Percentiles rank a stretch among this genome's conserved stretches.
Conservation (phyloP, 2,329 filamentous ascomycete species). For the Trichoderma sp. region DNA sequence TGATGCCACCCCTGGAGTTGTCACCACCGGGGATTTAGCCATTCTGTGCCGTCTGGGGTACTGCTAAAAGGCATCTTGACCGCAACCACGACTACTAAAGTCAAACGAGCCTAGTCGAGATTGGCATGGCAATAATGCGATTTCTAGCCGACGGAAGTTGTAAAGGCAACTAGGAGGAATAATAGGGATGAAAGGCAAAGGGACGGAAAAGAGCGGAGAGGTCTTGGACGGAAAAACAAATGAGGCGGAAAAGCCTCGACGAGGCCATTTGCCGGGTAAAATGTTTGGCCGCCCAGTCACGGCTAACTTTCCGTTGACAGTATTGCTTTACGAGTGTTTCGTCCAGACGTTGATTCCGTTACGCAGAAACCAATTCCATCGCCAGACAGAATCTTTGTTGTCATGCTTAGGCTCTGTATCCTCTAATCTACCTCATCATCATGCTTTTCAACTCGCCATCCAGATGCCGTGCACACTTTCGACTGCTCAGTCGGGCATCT, state of each 20-base stretch:
- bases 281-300: background rate
- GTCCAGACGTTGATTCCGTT: background rate
- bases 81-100: background rate
- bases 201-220: constrained; percentile 4
- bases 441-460: background rate
- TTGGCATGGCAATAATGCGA: background rate
- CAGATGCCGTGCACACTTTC: background rate
- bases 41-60: background rate
- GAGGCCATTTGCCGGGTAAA: constrained; percentile 3
- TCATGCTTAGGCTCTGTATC: background rate
- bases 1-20: background rate
- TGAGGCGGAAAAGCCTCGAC: constrained; percentile 9
- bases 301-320: background rate
- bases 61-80: background rate
- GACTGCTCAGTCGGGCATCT: background rate
- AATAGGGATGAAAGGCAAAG: background rate
- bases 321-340: too few species aligned
- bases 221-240: constrained; percentile 4
- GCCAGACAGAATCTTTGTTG: background rate
- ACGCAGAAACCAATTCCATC: background rate
- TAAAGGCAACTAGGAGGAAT: background rate
- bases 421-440: background rate
- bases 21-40: constrained; percentile 4
- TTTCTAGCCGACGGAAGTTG: constrained; percentile 11
- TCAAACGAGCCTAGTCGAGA: background rate